Evolutionary conservation across 345 rosid genomes (phyloP).

Genomic region (Kandelia obovata): DNA sequence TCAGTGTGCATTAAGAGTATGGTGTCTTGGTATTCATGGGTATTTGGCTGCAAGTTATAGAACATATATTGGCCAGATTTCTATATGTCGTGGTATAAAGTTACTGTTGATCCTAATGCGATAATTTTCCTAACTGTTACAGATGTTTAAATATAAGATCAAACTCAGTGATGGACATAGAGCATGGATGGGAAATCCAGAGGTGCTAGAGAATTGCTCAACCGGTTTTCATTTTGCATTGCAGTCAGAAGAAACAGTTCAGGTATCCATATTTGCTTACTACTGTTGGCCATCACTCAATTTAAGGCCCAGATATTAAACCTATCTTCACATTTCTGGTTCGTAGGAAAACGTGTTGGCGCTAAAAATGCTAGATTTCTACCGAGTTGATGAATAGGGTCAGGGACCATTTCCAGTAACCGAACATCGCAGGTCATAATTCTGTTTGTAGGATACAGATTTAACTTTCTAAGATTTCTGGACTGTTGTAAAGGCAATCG

Average conservation of each 20-base stretch:
- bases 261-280: conserved; percentile 40
- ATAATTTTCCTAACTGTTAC: conserved; percentile 18
- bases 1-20: neutral
- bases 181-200: conserved; percentile 89
- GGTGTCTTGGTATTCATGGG: neutral
- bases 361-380: conserved; percentile 64
- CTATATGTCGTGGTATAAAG: neutral
- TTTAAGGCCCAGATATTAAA: neutral
- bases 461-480: conserved; percentile 10
- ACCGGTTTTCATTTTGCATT: conserved; percentile 69
- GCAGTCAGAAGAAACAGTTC: conserved; percentile 30
- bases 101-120: neutral
- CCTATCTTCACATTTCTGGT: conserved; percentile 3
- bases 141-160: conserved; percentile 75
- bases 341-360: conserved; percentile 56
- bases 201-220: conserved; percentile 69
- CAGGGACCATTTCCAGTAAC: conserved; percentile 6
- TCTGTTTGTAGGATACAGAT: conserved; percentile 14
- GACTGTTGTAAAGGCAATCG: conserved; percentile 7
- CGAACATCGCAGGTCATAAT: conserved; percentile 10
- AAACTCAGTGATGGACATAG: conserved; percentile 71
- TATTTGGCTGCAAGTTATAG: neutral
- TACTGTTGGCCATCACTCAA: neutral
- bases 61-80: neutral
- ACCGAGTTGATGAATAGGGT: conserved; percentile 37